Evolutionary conservation across 148 eudicot genomes (phyloP), one percentile per base, ranked within the genome.

Genomic region (Fagopyrum homotropicum): DNA sequence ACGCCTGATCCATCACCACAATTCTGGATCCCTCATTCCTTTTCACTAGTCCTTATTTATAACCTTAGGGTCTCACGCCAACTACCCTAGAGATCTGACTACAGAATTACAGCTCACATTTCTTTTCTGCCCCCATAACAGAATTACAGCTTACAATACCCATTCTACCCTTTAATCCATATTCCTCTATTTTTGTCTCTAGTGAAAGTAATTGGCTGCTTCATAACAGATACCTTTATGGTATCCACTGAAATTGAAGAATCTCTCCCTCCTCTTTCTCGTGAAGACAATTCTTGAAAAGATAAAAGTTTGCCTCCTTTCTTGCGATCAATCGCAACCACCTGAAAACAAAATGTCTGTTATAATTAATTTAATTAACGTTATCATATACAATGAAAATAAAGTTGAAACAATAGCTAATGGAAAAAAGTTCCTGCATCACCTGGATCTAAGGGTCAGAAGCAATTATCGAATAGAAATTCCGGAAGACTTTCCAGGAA

Each of bases 271-370:
- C 99, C 98, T 88, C 98, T 92, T 82, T 92, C 97, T 69, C 98
- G 86, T 19, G 97, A 82, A 82, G 98, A 90, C 56, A 96, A 82
- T 69, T 92, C 97, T 85, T 92, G 98, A 80, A 96, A 92, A 70
- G 99, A 92, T 78, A 89, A 82, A 77, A 92, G 90, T 80, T 88
- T 92, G 87, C 76, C 16, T 56, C 87, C 89, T 76, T 89, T 88
- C 79, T 81, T 87, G 78, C 98, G 90, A 83, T 96, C 94, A 82
- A 96, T 84, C 48, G 92, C 99, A 80, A 96, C 98, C 70, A 89
- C 98, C 99, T 96, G 83, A 81, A 79, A 81, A 73, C 56, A 79
- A 43, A 29, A 60, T 45, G 76, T 76, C 54, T 60, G 35, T 54
- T 54, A 72, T 63, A 47, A 46, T 40, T 26, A 43, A 48, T 49